Evolutionary conservation across 2,329 filamentous ascomycete genomes (phyloP).

Genomic region (Paramyrothecium roridum): DNA sequence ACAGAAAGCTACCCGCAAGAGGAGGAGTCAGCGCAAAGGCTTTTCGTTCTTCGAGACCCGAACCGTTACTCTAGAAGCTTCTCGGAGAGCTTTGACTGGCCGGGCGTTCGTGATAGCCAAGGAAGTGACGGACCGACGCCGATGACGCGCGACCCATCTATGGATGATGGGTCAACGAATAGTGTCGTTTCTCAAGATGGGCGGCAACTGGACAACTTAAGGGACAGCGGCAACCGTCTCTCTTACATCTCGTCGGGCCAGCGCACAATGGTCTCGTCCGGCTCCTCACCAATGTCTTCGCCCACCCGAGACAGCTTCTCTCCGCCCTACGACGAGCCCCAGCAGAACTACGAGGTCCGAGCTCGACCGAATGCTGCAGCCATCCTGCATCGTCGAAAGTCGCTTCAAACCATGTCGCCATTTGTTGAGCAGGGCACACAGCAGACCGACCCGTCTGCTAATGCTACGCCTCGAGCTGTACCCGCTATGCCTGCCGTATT

Average conservation of each 20-base stretch:
- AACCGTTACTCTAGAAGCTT: slow-evolving; percentile 37
- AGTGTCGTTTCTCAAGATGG: slow-evolving; percentile 58
- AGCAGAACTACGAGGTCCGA: slow-evolving; percentile 28
- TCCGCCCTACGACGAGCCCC: slow-evolving; percentile 12
- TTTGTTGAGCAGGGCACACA: slow-evolving; percentile 35
- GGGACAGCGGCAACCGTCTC: slow-evolving; percentile 54
- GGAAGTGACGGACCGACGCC: slow-evolving; percentile 7
- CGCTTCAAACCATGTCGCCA: slow-evolving; percentile 44
- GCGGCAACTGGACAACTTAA: slow-evolving; percentile 53
- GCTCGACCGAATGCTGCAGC: slow-evolving; percentile 50
- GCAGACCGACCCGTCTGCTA: slow-evolving; percentile 17
- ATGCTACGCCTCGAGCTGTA: slow-evolving; percentile 3
- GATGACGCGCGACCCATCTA: slow-evolving; percentile 32
- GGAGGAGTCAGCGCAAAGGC: slow-evolving; percentile 41
- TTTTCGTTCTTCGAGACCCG: slow-evolving; percentile 44
- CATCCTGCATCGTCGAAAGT: slow-evolving; percentile 49
- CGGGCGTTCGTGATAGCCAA: slow-evolving; percentile 8
- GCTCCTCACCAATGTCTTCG: slow-evolving; percentile 55
- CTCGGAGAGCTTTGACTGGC: slow-evolving; percentile 10
- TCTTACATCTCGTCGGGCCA: slow-evolving; percentile 61
- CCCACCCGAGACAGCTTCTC: slow-evolving; percentile 51
- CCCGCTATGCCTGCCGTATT: not conserved
- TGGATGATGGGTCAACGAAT: slow-evolving; percentile 56
- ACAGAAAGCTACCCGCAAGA: slow-evolving; percentile 28
- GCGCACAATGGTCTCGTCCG: slow-evolving; percentile 54